A percentile compares a stretch with the other conserved stretches of the same genome.
Evolutionary conservation across 371 early-diverging fungal species (phyloP).

Genomic region (Blakeslea trispora): DNA sequence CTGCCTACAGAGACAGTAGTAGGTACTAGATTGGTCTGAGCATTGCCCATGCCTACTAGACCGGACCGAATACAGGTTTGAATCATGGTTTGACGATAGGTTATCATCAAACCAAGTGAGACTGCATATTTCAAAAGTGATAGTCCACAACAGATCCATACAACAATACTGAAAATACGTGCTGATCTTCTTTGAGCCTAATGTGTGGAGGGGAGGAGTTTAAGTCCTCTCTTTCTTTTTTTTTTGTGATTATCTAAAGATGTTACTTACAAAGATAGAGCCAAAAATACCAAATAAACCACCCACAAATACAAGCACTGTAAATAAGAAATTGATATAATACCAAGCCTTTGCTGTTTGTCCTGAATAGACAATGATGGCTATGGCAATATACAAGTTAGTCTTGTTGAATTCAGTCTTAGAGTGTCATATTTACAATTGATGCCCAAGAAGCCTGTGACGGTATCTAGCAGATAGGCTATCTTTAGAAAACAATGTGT

Average conservation of each 20-base stretch:
- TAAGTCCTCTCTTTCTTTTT: not conserved
- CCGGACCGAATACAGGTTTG: constrained; percentile 48
- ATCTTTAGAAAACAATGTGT: no score
- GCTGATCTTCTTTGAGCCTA: constrained; percentile 50
- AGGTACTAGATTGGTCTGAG: constrained; percentile 32
- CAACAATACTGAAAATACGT: constrained; percentile 43
- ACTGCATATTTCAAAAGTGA: constrained; percentile 46
- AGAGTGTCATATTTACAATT: constrained; percentile 50
- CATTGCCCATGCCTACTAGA: constrained; percentile 41
- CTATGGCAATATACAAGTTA: constrained; percentile 30
- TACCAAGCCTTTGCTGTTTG: constrained; percentile 50
- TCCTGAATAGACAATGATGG: constrained; percentile 46
- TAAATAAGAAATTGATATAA: constrained; percentile 43
- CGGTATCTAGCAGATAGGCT: constrained; percentile 42
- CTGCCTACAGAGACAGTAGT: constrained; percentile 30
- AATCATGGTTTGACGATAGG: constrained; percentile 33
- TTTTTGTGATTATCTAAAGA: not conserved
- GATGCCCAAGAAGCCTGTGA: constrained; percentile 49
- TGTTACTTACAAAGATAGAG: constrained; percentile 40
- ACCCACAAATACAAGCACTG: constrained; percentile 41
- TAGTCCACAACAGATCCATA: constrained; percentile 42
- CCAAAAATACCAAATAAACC: constrained; percentile 49
- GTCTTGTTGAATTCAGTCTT: no score
- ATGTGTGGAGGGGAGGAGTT: not conserved
- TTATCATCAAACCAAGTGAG: constrained; percentile 41